phyloP scores from a whole-genome alignment of 176 grass and related monocot species.

The Ampelocalamus luodianensis region DNA sequence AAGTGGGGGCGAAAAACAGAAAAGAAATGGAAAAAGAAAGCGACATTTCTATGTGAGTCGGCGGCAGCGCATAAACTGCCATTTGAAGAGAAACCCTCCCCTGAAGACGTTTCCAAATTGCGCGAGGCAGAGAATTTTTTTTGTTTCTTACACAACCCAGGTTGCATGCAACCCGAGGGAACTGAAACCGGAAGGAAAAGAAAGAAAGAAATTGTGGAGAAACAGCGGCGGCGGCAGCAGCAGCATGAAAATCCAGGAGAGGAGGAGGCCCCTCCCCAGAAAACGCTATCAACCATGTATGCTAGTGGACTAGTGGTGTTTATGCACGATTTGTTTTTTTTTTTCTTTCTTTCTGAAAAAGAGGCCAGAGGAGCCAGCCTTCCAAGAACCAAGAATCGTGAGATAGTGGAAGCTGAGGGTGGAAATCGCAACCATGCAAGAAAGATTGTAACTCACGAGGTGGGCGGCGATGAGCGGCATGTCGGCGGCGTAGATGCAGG shows the following conservation, averaged over 20 bases:
- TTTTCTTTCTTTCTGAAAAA: too few species aligned
- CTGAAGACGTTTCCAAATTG: background rate
- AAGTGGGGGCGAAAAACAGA: background rate
- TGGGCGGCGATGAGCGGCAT: conserved; percentile 30
- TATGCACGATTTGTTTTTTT: background rate
- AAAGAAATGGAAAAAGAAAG: background rate
- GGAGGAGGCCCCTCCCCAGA: too few species aligned
- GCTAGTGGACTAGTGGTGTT: background rate
- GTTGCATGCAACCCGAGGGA: background rate
- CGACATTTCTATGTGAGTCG: conserved; percentile 16
- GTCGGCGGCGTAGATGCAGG: conserved; percentile 13
- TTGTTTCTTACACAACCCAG: background rate
- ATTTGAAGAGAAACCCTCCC: background rate
- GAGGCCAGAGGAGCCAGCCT: too few species aligned
- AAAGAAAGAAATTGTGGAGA: background rate
- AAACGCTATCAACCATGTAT: background rate
- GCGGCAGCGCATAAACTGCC: conserved; percentile 13
- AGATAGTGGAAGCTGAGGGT: background rate
- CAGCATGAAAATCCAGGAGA: background rate
- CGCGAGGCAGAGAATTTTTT: background rate
- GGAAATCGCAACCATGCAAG: background rate
- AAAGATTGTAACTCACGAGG: conserved; percentile 42
- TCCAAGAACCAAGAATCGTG: background rate
- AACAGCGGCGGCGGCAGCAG: background rate
- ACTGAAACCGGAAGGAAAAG: background rate